Conservation (phyloP, 2,329 filamentous ascomycete species). For the Penicillium sp. region DNA sequence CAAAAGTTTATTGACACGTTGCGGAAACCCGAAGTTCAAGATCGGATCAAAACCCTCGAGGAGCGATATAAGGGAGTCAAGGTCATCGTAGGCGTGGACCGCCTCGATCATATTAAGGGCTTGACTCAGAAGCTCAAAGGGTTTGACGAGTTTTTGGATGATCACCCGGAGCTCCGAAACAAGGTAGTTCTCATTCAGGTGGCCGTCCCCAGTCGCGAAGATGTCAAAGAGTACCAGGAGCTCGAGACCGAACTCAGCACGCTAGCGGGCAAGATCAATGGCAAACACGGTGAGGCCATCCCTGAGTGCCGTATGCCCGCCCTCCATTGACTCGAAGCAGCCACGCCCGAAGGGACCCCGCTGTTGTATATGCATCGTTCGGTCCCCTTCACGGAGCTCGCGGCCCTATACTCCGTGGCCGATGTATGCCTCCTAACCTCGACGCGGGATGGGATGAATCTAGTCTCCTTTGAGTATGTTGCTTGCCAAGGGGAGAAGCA, state of each 20-base stretch:
- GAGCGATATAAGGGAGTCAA: slow-evolving; percentile 86
- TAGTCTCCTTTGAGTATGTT: slow-evolving; percentile 96
- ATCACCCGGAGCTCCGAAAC: slow-evolving; percentile 89
- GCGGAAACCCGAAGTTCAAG: slow-evolving; percentile 70
- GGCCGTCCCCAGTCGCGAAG: slow-evolving; percentile 76
- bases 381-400: slow-evolving; percentile 86
- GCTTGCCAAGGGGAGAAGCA: slow-evolving; percentile 82
- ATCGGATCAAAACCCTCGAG: slow-evolving; percentile 73
- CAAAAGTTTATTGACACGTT: slow-evolving; percentile 86
- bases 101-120: slow-evolving; percentile 95
- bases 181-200: slow-evolving; percentile 93
- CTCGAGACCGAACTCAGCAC: slow-evolving; percentile 87
- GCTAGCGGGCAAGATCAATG: slow-evolving; percentile 89
- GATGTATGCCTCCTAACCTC: slow-evolving; percentile 87
- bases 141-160: slow-evolving; percentile 84
- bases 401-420: slow-evolving; percentile 84
- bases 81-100: slow-evolving; percentile 88
- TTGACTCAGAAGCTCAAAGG: slow-evolving; percentile 92
- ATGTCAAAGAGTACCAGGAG: slow-evolving; percentile 95
- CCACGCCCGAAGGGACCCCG: slow-evolving; percentile 91
- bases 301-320: not conserved
- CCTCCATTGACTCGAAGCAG: slow-evolving; percentile 30
- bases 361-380: slow-evolving; percentile 95
- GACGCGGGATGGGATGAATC: slow-evolving; percentile 93
- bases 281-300: slow-evolving; percentile 64